Evolutionary conservation across 208 protist species (phyloP), one percentile per base, ranked within the genome.

Genomic region (Crithidia bombi): DNA sequence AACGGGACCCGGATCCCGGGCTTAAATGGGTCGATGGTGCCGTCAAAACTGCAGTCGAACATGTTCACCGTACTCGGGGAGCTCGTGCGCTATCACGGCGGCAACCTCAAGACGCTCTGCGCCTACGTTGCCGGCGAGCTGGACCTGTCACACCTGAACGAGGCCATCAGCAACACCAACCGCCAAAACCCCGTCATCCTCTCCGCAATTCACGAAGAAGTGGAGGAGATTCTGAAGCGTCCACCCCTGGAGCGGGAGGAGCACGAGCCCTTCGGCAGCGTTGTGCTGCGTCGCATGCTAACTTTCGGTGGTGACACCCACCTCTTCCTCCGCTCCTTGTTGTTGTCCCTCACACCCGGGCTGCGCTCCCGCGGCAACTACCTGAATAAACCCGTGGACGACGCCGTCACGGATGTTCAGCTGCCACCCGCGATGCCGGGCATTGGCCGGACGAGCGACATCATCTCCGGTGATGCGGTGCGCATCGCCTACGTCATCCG

Each of bases 351-450:
- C 26, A 95, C 90, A 5, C 87, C 90, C 28, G 84, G 82, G 33
- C 67, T 95, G 71, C 86, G 87, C 4, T 83, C 81, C 7, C 56
- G 39, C 14, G 63, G 78, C 50, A 95, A 95, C 79, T 95, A 93
- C 73, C 33, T 88, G 4, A 70, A 32, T n/a, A 78, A 78, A 59
- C 73, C 65, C 3, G 73, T 78, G 30, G 36, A 28, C 5, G 62
- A 63, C 32, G 14, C 57, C 5, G 57, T 71, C 9, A 23, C 19
- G 28, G 68, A 72, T 52, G 73, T 66, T 58, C 64, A 52, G 50
- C 59, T 77, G 65, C 69, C 63, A 35, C 26, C 64, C 35, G 64
- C 65, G 14, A 55, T 61, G 5, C 64, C 68, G 6, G 61, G 63
- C n/a, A 77, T 67, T 39, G 72, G 68, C 15, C 86, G 81, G 21